A percentile compares a stretch with the other conserved stretches of the same genome.
Evolutionary conservation across 2,329 filamentous ascomycete genomes (phyloP).

Genomic region (Aspergillus tamarii): DNA sequence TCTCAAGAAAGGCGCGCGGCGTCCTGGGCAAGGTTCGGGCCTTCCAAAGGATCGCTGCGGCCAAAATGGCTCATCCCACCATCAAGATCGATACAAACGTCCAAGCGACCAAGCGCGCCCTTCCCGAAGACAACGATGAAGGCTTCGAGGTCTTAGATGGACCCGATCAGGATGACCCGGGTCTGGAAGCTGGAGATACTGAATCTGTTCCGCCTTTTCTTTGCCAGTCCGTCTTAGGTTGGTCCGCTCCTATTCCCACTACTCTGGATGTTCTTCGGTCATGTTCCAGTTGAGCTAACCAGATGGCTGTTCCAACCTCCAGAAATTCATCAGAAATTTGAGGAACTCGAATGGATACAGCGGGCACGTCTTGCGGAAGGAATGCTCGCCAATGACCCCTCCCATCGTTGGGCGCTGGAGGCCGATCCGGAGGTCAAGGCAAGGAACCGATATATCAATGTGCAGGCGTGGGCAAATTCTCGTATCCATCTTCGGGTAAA

Average conservation of each 20-base stretch:
- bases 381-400: slow-evolving; percentile 47
- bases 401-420: slow-evolving; percentile 63
- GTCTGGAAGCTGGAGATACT: slow-evolving; percentile 32
- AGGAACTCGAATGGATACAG: slow-evolving; percentile 65
- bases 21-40: slow-evolving; percentile 46
- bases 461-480: slow-evolving; percentile 87
- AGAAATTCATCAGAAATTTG: slow-evolving; percentile 65
- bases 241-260: slow-evolving; percentile 27
- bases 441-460: slow-evolving; percentile 86
- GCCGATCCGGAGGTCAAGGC: slow-evolving; percentile 57
- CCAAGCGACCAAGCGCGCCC: slow-evolving; percentile 42
- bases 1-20: slow-evolving; percentile 44
- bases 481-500: slow-evolving; percentile 80
- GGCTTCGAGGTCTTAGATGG: slow-evolving; percentile 29
- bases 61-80: slow-evolving; percentile 46
- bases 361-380: slow-evolving; percentile 56
- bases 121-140: slow-evolving; percentile 40
- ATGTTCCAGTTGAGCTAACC: slow-evolving; percentile 12
- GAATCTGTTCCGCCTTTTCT: slow-evolving; percentile 43
- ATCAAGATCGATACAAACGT: slow-evolving; percentile 46
- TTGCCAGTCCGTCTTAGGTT: slow-evolving; percentile 42
- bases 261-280: slow-evolving; percentile 4
- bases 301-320: slow-evolving; percentile 12
- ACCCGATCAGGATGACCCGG: slow-evolving; percentile 32
- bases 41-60: slow-evolving; percentile 42